Evolutionary conservation across 768 basidiomycete species (phyloP).

Genomic region (Amyloporia xantha): DNA sequence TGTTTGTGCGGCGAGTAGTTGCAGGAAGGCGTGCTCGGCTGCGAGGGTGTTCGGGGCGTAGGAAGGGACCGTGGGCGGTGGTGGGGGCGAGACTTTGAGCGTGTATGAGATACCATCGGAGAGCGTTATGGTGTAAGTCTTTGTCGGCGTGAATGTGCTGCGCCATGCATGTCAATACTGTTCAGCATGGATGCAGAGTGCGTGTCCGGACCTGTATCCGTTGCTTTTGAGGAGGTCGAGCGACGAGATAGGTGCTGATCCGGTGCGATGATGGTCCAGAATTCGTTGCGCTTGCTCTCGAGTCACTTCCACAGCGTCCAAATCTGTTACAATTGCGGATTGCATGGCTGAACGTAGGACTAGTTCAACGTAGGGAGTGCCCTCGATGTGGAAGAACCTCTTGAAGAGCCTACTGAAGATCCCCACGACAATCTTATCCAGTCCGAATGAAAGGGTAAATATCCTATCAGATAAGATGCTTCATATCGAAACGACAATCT

Average conservation of each 20-base stretch:
- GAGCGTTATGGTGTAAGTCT: slow-evolving; percentile 22
- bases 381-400: too few relatives aligned
- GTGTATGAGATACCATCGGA: slow-evolving; percentile 16
- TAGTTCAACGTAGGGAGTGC: too few relatives aligned
- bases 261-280: slow-evolving; percentile 20
- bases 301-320: slow-evolving; percentile 17
- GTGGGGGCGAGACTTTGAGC: slow-evolving; percentile 12
- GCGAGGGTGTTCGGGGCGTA: slow-evolving; percentile 20
- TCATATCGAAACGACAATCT: too few relatives aligned
- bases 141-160: slow-evolving; percentile 17
- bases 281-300: slow-evolving; percentile 26
- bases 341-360: too few relatives aligned
- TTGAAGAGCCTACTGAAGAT: too few relatives aligned
- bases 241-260: slow-evolving; percentile 12
- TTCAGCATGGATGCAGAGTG: background rate
- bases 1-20: slow-evolving; percentile 20
- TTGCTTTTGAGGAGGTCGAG: slow-evolving; percentile 8
- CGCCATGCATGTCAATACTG: background rate
- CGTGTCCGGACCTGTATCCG: background rate
- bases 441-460: too few relatives aligned
- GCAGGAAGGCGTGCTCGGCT: slow-evolving; percentile 18
- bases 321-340: too few relatives aligned
- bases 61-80: background rate
- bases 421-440: too few relatives aligned
- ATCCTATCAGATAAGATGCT: too few relatives aligned